Base-by-base conservation (phyloP, 192 early-diverging fungal species). In the Coemansia sp. region DNA sequence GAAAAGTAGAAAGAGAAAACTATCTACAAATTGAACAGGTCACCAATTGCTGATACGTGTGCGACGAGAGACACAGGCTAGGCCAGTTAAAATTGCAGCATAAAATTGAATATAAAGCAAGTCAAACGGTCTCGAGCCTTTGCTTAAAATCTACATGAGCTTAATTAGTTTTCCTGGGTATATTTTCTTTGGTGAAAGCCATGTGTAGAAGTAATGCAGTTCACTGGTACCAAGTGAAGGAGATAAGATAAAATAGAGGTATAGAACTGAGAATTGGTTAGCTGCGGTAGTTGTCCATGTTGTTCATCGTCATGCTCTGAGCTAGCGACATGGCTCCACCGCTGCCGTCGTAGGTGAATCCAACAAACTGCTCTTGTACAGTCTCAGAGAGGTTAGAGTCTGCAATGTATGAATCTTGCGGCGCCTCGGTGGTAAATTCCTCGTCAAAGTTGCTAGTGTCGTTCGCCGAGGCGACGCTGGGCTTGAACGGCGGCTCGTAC, bases 371-470 rank as follows among this genome's bases (percentile, higher is more conserved):
- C 66, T 92, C 84, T 79, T 98, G 97, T 63, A 97, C 89, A 16
- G 91, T 92, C 79, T 93, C 91, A 12, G 94, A 93, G 44, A 98
- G 86, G 66, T 92, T 92, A 6, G 89, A 88, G 64, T 89, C 89
- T 29, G 95, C 89, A 5, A 92, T 89, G 31, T 94, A 86, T 27
- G 95, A 97, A 79, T 98, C 97, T 68, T 89, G 86, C 6, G 97
- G 94, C 15, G 89, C 85, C 68, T 98, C 96, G n/a, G 92, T 91
- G 8, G 97, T 98, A 71, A 98, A 98, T 82, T 97, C 96, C 66
- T 95, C 92, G 74, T 98, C 97, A 90, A 98, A 98, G 82, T 98
- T 98, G 77, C 95, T 94, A 13, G 96, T 98, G 75, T 98, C 97
- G 52, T 89, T 89, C 5, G 94, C 93, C 38, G 91, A 93, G 18